A percentile compares a stretch with the other conserved stretches of the same genome.
These are phyloP conservation scores for Ophiostoma tasmaniense DNA, from an alignment of 2,329 filamentous ascomycete genomes.

Conservation along the genomic window DNA sequence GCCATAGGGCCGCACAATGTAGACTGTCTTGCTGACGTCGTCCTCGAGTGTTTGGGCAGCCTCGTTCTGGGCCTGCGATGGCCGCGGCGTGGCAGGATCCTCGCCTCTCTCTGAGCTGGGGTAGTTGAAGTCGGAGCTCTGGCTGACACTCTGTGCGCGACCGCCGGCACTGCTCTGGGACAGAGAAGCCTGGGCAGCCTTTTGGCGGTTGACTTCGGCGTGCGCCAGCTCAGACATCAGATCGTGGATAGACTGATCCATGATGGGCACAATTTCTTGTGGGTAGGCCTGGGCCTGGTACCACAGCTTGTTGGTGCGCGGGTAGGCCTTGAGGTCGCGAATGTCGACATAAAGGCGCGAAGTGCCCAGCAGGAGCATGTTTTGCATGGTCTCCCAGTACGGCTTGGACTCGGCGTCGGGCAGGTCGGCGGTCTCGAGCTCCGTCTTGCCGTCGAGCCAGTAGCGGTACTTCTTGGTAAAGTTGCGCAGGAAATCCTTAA, in stretches of 20 bases:
- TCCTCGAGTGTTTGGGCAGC: constrained; percentile 50
- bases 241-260: constrained; percentile 93
- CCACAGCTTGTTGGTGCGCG: constrained; percentile 86
- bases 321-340: constrained; percentile 83
- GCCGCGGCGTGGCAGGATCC: constrained; percentile 35
- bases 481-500: constrained; percentile 87
- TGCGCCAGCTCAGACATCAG: constrained; percentile 83
- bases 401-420: constrained; percentile 70
- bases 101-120: constrained; percentile 70
- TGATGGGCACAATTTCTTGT: constrained; percentile 89
- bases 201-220: constrained; percentile 64
- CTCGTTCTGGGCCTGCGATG: constrained; percentile 34
- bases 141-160: constrained; percentile 22
- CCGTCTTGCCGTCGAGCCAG: constrained; percentile 76
- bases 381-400: constrained; percentile 77
- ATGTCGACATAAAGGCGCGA: constrained; percentile 82
- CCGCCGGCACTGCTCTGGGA: constrained; percentile 22
- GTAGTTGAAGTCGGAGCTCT: constrained; percentile 67
- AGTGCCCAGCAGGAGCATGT: constrained; percentile 81
- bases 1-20: constrained; percentile 83
- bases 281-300: constrained; percentile 91
- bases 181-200: constrained; percentile 30
- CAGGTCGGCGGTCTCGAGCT: constrained; percentile 61
- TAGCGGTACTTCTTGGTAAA: constrained; percentile 91
- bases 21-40: constrained; percentile 71